Conservation (phyloP, 192 early-diverging fungal genomes). For the Cetraspora pellucida region DNA sequence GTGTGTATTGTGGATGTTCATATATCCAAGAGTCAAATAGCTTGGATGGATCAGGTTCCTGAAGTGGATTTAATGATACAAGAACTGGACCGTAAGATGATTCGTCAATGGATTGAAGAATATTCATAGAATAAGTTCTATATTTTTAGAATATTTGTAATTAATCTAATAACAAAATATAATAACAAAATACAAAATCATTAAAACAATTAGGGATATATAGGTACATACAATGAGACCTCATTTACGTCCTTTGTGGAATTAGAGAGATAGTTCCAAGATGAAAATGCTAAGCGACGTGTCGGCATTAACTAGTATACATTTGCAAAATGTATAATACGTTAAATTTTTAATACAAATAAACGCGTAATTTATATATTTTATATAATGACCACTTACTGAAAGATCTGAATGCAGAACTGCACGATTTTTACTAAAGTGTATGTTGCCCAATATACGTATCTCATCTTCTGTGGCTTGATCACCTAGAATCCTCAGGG, state of each 20-base stretch:
- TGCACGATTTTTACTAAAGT: conserved; percentile 51
- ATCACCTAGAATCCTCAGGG: conserved; percentile 56
- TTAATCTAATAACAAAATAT: conserved; percentile 5
- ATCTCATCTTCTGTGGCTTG: conserved; percentile 52
- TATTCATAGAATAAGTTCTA: conserved; percentile 69
- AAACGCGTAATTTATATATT: not conserved
- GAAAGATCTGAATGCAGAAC: conserved; percentile 58
- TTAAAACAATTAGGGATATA: not conserved
- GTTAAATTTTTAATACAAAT: not conserved
- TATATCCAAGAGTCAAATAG: conserved; percentile 54
- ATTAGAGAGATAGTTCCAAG: conserved; percentile 66
- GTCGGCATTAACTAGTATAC: conserved; percentile 56
- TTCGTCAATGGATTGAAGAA: conserved; percentile 54
- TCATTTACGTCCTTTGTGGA: conserved; percentile 13
- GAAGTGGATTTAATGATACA: conserved; percentile 63
- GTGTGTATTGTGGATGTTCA: conserved; percentile 52
- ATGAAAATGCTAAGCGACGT: conserved; percentile 45
- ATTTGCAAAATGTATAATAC: not conserved
- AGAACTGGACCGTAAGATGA: conserved; percentile 54
- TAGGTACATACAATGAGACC: conserved; percentile 20
- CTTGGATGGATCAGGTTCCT: conserved; percentile 46
- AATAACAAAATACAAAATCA: not conserved
- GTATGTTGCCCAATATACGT: conserved; percentile 49
- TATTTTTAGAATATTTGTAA: conserved; percentile 41
- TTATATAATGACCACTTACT: not conserved